Conservation (phyloP, 805 yeast species). For the Sugiyamaella lignohabitans region DNA sequence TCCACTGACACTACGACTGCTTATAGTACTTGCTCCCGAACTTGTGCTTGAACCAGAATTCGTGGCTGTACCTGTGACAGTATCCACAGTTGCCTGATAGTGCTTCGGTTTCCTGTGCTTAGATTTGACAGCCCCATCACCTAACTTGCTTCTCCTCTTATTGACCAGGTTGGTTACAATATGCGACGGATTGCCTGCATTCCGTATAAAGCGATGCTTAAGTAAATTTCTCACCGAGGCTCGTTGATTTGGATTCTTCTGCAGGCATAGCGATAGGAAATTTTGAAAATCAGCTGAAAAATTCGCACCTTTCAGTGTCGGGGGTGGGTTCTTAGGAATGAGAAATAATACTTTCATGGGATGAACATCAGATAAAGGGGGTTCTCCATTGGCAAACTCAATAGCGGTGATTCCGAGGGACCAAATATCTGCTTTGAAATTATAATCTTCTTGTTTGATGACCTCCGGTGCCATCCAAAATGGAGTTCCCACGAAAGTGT, state of each 20-base stretch:
- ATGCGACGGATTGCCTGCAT: constrained; percentile 34
- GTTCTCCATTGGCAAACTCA: constrained; percentile 65
- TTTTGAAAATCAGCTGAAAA: constrained; percentile 51
- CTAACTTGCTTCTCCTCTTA: constrained; percentile 3
- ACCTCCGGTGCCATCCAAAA: constrained; percentile 99
- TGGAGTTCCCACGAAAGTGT: constrained; percentile 42
- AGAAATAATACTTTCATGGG: constrained; percentile 50
- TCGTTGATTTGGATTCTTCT: constrained; percentile 60
- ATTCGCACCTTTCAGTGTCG: constrained; percentile 32
- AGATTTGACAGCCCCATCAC: constrained; percentile 2
- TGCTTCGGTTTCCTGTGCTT: constrained; percentile 11
- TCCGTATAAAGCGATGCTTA: constrained; percentile 53
- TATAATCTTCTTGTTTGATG: constrained; percentile 72
- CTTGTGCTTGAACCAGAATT: constrained; percentile 3
- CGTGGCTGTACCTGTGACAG: too few species aligned
- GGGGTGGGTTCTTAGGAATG: constrained; percentile 46
- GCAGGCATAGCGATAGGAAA: constrained; percentile 64
- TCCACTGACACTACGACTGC: constrained; percentile 1
- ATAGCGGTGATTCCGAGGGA: constrained; percentile 72
- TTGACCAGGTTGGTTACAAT: constrained; percentile 35
- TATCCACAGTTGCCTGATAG: constrained; percentile 17
- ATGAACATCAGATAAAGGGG: constrained; percentile 54
- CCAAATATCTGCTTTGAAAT: constrained; percentile 75
- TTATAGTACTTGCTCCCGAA: background rate
- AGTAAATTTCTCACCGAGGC: constrained; percentile 58